Percentiles rank a stretch among this genome's conserved stretches.
Evolutionary conservation across 2,329 filamentous ascomycete species (phyloP).

Genomic region (Colletotrichum truncatum): DNA sequence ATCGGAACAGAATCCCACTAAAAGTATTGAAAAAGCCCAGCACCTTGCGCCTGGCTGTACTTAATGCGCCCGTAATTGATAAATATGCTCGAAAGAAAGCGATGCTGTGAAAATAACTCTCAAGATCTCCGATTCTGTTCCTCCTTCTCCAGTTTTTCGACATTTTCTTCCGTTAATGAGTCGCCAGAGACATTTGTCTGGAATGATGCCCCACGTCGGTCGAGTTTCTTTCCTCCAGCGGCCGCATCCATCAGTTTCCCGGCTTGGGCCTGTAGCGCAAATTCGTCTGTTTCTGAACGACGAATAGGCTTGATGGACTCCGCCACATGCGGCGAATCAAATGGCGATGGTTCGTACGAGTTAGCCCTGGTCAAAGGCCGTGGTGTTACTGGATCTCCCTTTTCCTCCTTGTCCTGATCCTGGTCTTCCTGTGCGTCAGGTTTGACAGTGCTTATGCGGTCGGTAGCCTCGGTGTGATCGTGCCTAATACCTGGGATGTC

Average conservation of each 20-base stretch:
- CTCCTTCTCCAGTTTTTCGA: constrained; percentile 55
- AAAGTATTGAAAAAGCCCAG: background rate
- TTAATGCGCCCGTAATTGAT: background rate
- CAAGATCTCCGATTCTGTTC: constrained; percentile 29
- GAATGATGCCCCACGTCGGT: constrained; percentile 43
- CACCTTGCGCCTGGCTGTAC: constrained; percentile 7
- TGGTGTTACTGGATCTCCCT: constrained; percentile 47
- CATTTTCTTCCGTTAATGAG: constrained; percentile 62
- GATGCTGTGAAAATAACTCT: background rate
- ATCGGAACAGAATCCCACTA: background rate
- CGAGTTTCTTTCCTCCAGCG: constrained; percentile 44
- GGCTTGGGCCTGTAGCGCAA: constrained; percentile 54
- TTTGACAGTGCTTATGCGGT: background rate
- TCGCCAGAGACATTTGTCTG: constrained; percentile 48
- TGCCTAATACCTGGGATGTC: constrained; percentile 46
- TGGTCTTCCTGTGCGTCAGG: background rate
- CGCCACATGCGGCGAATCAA: constrained; percentile 43
- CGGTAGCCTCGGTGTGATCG: background rate
- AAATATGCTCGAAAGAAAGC: background rate
- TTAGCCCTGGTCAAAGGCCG: constrained; percentile 48
- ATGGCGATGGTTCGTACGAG: constrained; percentile 51
- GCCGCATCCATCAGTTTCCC: constrained; percentile 58
- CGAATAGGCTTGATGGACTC: constrained; percentile 45
- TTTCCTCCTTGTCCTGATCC: constrained; percentile 10
- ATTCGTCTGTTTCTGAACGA: constrained; percentile 47